Percentiles rank a stretch among this genome's conserved stretches.
These are phyloP conservation scores for Yamadazyma sp. DNA, from an alignment of 1,139 yeast genomes.

Conservation along the genomic window DNA sequence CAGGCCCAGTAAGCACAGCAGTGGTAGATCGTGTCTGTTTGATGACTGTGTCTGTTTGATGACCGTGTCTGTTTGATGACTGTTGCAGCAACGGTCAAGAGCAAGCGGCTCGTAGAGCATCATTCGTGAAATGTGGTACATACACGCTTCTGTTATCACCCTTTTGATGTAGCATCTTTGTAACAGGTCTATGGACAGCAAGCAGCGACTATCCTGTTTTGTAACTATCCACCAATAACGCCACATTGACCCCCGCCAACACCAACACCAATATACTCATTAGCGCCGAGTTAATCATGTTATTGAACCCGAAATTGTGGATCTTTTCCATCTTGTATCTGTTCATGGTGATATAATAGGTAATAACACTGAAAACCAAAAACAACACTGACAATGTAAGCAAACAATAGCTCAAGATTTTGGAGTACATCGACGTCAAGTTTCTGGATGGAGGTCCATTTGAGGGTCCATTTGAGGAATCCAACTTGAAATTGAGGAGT, in stretches of 20 bases:
- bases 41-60: too few relatives aligned
- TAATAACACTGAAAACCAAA: slow-evolving; percentile 39
- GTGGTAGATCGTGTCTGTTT: too few relatives aligned
- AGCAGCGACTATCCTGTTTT: neutral
- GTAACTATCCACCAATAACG: slow-evolving; percentile 37
- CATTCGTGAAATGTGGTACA: too few relatives aligned
- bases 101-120: too few relatives aligned
- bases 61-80: too few relatives aligned
- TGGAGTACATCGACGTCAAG: slow-evolving; percentile 23
- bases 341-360: slow-evolving; percentile 48
- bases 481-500: slow-evolving; percentile 48
- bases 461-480: slow-evolving; percentile 24
- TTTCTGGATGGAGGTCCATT: slow-evolving; percentile 10
- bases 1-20: too few relatives aligned
- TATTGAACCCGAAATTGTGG: slow-evolving; percentile 38
- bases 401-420: slow-evolving; percentile 38
- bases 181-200: neutral
- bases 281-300: slow-evolving; percentile 37
- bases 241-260: slow-evolving; percentile 44
- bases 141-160: too few relatives aligned
- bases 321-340: slow-evolving; percentile 46
- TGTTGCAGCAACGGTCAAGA: too few relatives aligned
- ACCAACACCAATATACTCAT: slow-evolving; percentile 40
- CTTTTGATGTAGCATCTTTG: too few relatives aligned
- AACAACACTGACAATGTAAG: slow-evolving; percentile 41